phyloP scores from a whole-genome alignment of 305 asterid species.

The Fraxinus velutina region DNA sequence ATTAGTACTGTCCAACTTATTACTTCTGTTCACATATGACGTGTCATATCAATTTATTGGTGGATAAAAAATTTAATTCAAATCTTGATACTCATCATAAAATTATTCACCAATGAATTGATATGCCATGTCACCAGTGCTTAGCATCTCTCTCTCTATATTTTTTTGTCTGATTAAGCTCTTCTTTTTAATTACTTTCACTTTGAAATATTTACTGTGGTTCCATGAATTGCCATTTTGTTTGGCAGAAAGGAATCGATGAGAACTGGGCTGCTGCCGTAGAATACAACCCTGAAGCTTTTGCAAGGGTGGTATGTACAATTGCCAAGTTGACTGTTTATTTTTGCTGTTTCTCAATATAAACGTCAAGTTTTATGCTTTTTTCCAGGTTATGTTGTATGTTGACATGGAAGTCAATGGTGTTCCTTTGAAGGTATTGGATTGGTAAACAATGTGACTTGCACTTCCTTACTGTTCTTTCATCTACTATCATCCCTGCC shows the following conservation, averaged over 20 bases:
- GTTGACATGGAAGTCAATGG: constrained; percentile 99
- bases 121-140: background rate
- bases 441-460: constrained; percentile 19
- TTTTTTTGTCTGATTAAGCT: background rate
- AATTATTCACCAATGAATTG: background rate
- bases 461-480: constrained; percentile 9
- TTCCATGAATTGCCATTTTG: constrained; percentile 2
- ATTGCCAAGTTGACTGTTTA: constrained; percentile 6
- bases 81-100: background rate
- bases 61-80: background rate
- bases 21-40: background rate
- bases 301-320: constrained; percentile 85
- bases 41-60: background rate
- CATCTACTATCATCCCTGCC: constrained; percentile 9
- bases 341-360: constrained; percentile 6
- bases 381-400: constrained; percentile 82
- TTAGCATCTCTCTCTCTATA: background rate
- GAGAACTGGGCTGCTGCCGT: constrained; percentile 97
- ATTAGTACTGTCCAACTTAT: background rate
- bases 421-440: constrained; percentile 76
- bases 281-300: constrained; percentile 94
- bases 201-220: background rate
- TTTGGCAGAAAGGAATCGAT: constrained; percentile 85
- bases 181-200: background rate
- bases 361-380: background rate